Conservation (phyloP, 768 basidiomycete genomes). For the Cubamyces lactineus region DNA sequence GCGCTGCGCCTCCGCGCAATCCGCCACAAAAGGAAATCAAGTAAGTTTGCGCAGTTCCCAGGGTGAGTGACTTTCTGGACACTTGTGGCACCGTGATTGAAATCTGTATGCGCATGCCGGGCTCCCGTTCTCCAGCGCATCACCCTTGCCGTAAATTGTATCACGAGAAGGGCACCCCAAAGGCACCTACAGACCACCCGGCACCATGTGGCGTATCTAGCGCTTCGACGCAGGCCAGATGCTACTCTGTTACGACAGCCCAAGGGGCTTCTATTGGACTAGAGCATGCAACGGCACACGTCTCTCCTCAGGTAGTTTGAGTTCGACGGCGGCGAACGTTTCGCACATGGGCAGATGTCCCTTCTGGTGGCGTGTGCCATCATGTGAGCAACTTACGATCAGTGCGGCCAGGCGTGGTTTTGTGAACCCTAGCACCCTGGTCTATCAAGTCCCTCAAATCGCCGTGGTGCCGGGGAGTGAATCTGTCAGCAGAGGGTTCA, state of each 20-base stretch:
- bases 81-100: slow-evolving; percentile 6
- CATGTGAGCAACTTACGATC: no score
- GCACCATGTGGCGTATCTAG: slow-evolving; percentile 6
- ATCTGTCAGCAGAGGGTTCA: no score
- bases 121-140: slow-evolving; percentile 3
- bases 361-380: no score
- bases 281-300: not conserved
- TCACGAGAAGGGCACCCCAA: not conserved
- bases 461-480: no score
- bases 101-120: slow-evolving; percentile 6
- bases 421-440: no score
- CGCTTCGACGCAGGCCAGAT: not conserved
- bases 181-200: not conserved
- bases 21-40: slow-evolving; percentile 13
- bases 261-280: not conserved
- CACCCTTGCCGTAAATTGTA: slow-evolving; percentile 13
- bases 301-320: no score
- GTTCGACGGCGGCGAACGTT: no score
- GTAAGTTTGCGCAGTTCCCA: slow-evolving; percentile 11
- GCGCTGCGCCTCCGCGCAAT: not conserved
- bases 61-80: slow-evolving; percentile 19
- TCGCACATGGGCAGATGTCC: no score
- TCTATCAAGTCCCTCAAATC: no score
- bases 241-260: not conserved
- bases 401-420: no score